These are phyloP conservation scores for Calonectria naviculata DNA, from an alignment of 2,329 filamentous ascomycete genomes.

Conservation along the genomic window DNA sequence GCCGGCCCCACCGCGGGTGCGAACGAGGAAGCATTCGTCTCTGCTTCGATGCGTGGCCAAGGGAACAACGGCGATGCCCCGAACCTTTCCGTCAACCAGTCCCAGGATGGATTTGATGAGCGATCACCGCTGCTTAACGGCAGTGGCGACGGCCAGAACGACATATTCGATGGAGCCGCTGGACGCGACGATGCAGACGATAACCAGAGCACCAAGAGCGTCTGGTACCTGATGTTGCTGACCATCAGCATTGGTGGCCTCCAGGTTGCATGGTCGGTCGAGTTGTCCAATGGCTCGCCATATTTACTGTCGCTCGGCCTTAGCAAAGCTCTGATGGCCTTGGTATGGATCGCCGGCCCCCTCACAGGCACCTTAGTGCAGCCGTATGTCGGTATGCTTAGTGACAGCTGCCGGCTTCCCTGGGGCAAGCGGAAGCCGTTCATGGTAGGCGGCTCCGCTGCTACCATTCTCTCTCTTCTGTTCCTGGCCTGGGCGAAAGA, in stretches of 20 bases:
- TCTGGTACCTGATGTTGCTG: slow-evolving; percentile 86
- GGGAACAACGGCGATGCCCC: slow-evolving; percentile 14
- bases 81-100: slow-evolving; percentile 30
- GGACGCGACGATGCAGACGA: slow-evolving; percentile 34
- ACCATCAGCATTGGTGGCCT: slow-evolving; percentile 89
- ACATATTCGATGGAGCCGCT: background rate
- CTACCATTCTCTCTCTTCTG: slow-evolving; percentile 75
- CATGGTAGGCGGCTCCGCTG: slow-evolving; percentile 76
- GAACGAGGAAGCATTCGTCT: slow-evolving; percentile 14
- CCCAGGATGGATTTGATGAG: slow-evolving; percentile 37
- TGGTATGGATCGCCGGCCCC: slow-evolving; percentile 88
- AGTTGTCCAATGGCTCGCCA: slow-evolving; percentile 91
- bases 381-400: slow-evolving; percentile 84
- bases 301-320: slow-evolving; percentile 84
- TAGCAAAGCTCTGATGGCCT: slow-evolving; percentile 84
- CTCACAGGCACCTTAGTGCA: slow-evolving; percentile 83
- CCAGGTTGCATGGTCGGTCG: slow-evolving; percentile 96
- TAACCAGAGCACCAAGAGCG: slow-evolving; percentile 77
- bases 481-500: slow-evolving; percentile 80
- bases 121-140: slow-evolving; percentile 45
- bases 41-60: slow-evolving; percentile 16
- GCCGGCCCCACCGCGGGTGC: slow-evolving; percentile 16
- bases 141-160: slow-evolving; percentile 22
- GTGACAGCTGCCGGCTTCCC: slow-evolving; percentile 78
- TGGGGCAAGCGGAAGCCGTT: slow-evolving; percentile 88